Evolutionary conservation across 257 asterid species (phyloP), one percentile per base, ranked within the genome.

Genomic region (Linderniella brevidens): DNA sequence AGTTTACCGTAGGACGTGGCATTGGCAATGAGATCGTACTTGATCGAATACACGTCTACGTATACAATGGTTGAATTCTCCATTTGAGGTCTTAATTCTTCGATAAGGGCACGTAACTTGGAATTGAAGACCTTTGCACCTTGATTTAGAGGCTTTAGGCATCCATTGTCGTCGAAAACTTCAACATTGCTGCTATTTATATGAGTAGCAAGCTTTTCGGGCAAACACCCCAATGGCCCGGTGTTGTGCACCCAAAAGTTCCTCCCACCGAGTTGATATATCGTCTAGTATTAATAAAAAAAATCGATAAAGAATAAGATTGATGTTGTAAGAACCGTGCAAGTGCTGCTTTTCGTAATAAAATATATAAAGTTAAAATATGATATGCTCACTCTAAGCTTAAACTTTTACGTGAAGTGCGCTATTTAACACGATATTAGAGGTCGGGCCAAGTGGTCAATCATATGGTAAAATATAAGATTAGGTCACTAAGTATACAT

Each of bases 181-280:
- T 15, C 10, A 4, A 9, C 13, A 11, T 53, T 35, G 0, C 25
- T 11, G 1, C 25, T 39, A 41, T 37, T 58, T 46, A 54, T 15
- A 54, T 17, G n/a, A n/a, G n/a, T n/a, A 9, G 71, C 74, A 36
- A 70, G 63, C 37, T 55, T 62, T 35, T 52, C 41, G 9, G 76
- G 81, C 35, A 76, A 54, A 47, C 80, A 72, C 3, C 80, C 85
- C 50, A 69, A 58, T 0, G 85, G 85, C 12, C 78, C 85, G 0
- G 80, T 66, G 40, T 57, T 64, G 10, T 76, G 78, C 44, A 76
- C 55, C 85, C 78, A 72, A 43, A 76, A 69, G 4, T 64, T 76
- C 67, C 46, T 67, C 52, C 71, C 85, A 18, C 80, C 75, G 9
- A 38, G 51, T 41, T n/a, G 9, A 48, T 76, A 61, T 50, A 76